These are phyloP conservation scores for Tolypocladium tundrense DNA, from an alignment of 2,329 filamentous ascomycete genomes.

Conservation along the genomic window DNA sequence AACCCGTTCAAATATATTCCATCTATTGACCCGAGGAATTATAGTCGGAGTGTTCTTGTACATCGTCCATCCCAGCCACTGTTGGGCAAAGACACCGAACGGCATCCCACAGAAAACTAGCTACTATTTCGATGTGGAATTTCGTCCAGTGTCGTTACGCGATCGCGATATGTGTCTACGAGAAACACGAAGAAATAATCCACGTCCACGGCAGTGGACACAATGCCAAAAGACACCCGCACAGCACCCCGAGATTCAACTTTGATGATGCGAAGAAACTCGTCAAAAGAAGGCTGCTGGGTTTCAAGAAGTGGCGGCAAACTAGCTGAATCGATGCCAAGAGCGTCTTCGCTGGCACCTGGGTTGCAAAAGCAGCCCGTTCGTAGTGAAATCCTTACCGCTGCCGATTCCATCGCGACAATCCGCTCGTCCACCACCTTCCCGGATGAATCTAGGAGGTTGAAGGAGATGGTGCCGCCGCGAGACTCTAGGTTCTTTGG, in stretches of 20 bases:
- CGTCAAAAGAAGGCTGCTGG: slow-evolving; percentile 9
- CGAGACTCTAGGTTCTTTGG: slow-evolving; percentile 16
- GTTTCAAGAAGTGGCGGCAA: not conserved
- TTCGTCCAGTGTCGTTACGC: slow-evolving; percentile 3
- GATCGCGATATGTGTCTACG: slow-evolving; percentile 19
- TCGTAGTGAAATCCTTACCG: slow-evolving; percentile 23
- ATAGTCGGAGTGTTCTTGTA: too few relatives aligned
- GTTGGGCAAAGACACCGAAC: not conserved
- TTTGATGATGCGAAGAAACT: slow-evolving; percentile 2
- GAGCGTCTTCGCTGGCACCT: slow-evolving; percentile 24
- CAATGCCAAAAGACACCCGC: slow-evolving; percentile 27
- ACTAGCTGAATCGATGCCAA: slow-evolving; percentile 12
- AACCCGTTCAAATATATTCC: too few relatives aligned
- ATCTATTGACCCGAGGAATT: too few relatives aligned
- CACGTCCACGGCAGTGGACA: slow-evolving; percentile 22
- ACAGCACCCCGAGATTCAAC: slow-evolving; percentile 21
- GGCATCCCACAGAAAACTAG: not conserved
- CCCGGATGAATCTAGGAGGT: slow-evolving; percentile 23
- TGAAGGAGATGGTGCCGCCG: slow-evolving; percentile 28
- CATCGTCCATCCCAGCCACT: not conserved
- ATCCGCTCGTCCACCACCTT: slow-evolving; percentile 24
- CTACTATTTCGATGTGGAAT: not conserved
- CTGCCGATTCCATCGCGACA: slow-evolving; percentile 21
- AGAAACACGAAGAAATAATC: slow-evolving; percentile 25
- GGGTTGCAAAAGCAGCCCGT: slow-evolving; percentile 34